Percentiles rank a stretch among this genome's conserved stretches.
These are phyloP conservation scores for Chalciporus piperatus DNA, from an alignment of 768 basidiomycete species.

Conservation along the genomic window DNA sequence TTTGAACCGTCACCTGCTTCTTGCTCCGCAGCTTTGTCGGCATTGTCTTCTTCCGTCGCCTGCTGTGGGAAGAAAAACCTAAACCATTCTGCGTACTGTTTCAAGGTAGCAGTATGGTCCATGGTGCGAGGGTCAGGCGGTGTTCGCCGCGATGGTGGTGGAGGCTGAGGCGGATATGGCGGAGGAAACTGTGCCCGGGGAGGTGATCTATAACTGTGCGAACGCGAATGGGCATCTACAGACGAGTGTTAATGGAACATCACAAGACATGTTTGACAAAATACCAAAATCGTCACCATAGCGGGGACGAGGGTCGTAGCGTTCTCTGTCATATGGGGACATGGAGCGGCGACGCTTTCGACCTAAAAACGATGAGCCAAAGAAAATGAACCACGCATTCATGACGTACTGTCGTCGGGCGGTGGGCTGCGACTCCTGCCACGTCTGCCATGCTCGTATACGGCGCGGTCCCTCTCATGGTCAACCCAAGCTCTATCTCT, in stretches of 20 bases:
- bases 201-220: conserved; percentile 61
- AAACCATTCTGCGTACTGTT: conserved; percentile 89
- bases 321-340: conserved; percentile 75
- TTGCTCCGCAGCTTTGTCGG: conserved; percentile 81
- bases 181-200: conserved; percentile 51
- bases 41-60: conserved; percentile 78
- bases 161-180: conserved; percentile 39
- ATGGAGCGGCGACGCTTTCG: conserved; percentile 78
- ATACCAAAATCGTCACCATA: conserved; percentile 82
- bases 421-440: conserved; percentile 77
- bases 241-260: conserved; percentile 10
- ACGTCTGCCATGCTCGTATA: conserved; percentile 66
- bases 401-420: conserved; percentile 57
- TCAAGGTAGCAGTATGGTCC: conserved; percentile 77
- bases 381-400: neutral
- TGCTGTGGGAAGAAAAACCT: conserved; percentile 71
- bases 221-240: conserved; percentile 63
- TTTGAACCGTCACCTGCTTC: conserved; percentile 80
- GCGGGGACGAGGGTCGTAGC: conserved; percentile 80
- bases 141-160: conserved; percentile 53
- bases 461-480: conserved; percentile 67
- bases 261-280: conserved; percentile 14
- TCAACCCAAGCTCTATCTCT: conserved; percentile 62
- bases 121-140: conserved; percentile 80
- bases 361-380: conserved; percentile 32